Conservation (phyloP, 768 basidiomycete genomes). For the Cubamyces sp. region DNA sequence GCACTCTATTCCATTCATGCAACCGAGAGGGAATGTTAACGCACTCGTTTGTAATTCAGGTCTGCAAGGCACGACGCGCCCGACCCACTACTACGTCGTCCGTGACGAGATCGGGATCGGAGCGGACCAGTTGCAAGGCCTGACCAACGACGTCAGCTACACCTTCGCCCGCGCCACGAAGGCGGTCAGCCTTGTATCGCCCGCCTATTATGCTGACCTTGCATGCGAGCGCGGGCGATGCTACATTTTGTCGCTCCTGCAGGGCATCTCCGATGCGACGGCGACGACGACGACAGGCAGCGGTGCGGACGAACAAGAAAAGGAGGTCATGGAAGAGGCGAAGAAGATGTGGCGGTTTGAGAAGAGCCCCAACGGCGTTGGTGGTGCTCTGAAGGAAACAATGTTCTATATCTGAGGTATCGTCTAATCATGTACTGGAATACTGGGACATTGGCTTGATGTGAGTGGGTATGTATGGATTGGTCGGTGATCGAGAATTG, state of each 20-base stretch:
- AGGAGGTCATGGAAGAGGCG: constrained; percentile 60
- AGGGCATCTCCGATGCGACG: constrained; percentile 41
- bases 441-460: no score
- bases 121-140: constrained; percentile 54
- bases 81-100: constrained; percentile 59
- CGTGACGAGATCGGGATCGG: constrained; percentile 55
- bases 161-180: constrained; percentile 65
- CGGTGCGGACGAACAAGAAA: constrained; percentile 37
- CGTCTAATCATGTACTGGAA: background rate
- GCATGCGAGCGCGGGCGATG: constrained; percentile 58
- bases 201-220: constrained; percentile 51
- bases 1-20: background rate
- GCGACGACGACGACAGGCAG: constrained; percentile 40
- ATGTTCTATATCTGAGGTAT: constrained; percentile 73
- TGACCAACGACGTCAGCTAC: constrained; percentile 59
- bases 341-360: constrained; percentile 49
- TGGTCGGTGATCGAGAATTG: no score
- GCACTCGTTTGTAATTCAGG: constrained; percentile 36
- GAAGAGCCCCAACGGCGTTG: constrained; percentile 46
- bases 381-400: constrained; percentile 59
- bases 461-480: no score
- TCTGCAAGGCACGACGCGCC: constrained; percentile 50
- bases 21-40: constrained; percentile 13
- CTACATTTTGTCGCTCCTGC: constrained; percentile 53
- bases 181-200: constrained; percentile 49